Evolutionary conservation across 73 alveolate species (phyloP), one percentile per base, ranked within the genome.

Genomic region (Paraurostyla sp.): DNA sequence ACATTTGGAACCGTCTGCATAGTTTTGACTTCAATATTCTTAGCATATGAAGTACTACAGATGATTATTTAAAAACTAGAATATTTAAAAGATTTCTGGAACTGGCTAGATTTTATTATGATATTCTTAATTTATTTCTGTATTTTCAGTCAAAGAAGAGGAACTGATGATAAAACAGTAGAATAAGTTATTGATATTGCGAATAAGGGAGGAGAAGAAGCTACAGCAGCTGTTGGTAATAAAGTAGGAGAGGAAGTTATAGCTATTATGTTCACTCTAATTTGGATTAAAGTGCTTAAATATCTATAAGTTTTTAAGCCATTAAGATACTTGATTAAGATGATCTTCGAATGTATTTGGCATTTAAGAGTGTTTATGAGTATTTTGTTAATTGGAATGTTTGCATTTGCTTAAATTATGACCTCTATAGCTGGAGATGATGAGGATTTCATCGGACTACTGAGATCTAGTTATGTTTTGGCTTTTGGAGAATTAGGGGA

Each of bases 401-500:
- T 81, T n/a, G 91, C 82, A 1, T 52, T 22, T 58, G 68, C 82
- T 4, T 23, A 52, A 42, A 81, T 81, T 36, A 58, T 25, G 40
- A 15, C 32, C 54, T 81, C 59, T 23, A 40, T 42, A 7, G 36
- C 25, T 0, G 59, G 59, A 0, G 82, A 81, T 20, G 32, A 36
- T 36, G 9, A 35, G 11, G n/a, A 18, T 38, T 56, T 81, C 69
- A n/a, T 58, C 41, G 7, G n/a, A 25, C 45, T 42, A 18, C 30
- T 81, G 40, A 57, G 78, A 60, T 9, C 40, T 3, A 40, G 81
- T 33, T 81, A 81, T 60, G 71, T 56, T 3, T 50, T 81, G 16
- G 46, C 91, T 27, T 58, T 56, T 25, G 91, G 91, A 15, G 91
- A 81, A 0, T 36, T 81, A 23, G 91, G 91, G 36, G 56, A 33